Evolutionary conservation across 768 basidiomycete species (phyloP).

Genomic region (Rubroboletus pulcherrimus): DNA sequence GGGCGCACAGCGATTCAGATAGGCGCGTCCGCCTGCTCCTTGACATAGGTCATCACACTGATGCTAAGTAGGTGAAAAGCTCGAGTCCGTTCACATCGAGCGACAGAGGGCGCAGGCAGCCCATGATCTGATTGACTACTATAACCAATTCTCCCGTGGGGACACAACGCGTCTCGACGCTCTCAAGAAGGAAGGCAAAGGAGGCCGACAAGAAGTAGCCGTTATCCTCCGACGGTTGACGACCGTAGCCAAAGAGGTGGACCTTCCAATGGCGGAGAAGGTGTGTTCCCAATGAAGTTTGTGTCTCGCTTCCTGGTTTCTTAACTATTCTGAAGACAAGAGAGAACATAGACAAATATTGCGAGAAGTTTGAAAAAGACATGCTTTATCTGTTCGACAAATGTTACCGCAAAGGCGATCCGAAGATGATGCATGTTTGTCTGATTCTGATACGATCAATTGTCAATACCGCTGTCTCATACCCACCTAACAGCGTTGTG

Average conservation of each 20-base stretch:
- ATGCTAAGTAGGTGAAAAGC: slow-evolving; percentile 71
- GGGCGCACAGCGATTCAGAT: slow-evolving; percentile 92
- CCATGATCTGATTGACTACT: slow-evolving; percentile 88
- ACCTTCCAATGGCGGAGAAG: slow-evolving; percentile 77
- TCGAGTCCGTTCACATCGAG: slow-evolving; percentile 91
- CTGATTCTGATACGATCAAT: slow-evolving; percentile 14
- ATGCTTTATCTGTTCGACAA: slow-evolving; percentile 94
- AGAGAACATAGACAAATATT: slow-evolving; percentile 93
- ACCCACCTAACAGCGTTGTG: slow-evolving; percentile 74
- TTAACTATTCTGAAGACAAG: slow-evolving; percentile 52
- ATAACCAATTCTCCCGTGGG: slow-evolving; percentile 84
- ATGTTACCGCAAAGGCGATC: slow-evolving; percentile 95
- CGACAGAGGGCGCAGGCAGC: slow-evolving; percentile 92
- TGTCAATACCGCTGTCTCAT: slow-evolving; percentile 8
- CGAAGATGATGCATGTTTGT: slow-evolving; percentile 97
- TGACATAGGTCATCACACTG: not conserved
- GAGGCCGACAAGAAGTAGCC: slow-evolving; percentile 85
- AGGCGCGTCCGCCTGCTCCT: slow-evolving; percentile 41
- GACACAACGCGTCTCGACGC: slow-evolving; percentile 73
- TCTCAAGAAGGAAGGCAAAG: slow-evolving; percentile 82
- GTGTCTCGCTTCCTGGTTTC: not conserved
- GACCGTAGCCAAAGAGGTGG: slow-evolving; percentile 90
- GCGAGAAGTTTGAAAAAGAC: slow-evolving; percentile 98
- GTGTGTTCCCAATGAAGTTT: slow-evolving; percentile 36
- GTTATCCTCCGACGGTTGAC: slow-evolving; percentile 80